phyloP scores from a whole-genome alignment of 2,329 filamentous ascomycete genomes.

The Incumbomyces lentus region DNA sequence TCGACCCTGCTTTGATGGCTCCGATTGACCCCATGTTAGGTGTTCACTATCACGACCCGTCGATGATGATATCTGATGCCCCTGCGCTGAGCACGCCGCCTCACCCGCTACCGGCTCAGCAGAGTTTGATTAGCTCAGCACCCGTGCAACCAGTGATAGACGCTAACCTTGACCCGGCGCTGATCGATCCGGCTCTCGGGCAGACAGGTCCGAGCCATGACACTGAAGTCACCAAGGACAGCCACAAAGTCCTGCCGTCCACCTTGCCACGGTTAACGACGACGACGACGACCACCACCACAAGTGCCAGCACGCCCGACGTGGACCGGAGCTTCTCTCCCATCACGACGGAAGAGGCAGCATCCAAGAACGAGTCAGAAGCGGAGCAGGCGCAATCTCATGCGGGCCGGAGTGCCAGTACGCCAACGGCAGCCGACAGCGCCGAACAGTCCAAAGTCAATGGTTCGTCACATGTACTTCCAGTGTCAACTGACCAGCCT shows the following conservation, averaged over 20 bases:
- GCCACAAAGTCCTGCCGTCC: neutral
- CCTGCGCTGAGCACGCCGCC: neutral
- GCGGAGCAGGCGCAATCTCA: neutral
- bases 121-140: conserved; percentile 28
- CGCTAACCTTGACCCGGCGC: conserved; percentile 2
- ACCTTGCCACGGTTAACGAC: conserved; percentile 1
- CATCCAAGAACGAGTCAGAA: neutral
- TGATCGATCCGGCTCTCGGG: neutral
- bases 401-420: too few relatives aligned
- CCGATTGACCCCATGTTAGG: neutral
- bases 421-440: too few relatives aligned
- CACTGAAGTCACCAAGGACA: neutral
- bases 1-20: conserved; percentile 15
- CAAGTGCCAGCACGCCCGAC: neutral
- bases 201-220: neutral
- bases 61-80: neutral
- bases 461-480: too few relatives aligned
- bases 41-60: neutral
- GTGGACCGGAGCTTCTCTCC: conserved; percentile 7
- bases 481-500: too few relatives aligned
- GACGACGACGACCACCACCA: neutral
- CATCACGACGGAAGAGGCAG: neutral
- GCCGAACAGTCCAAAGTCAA: too few relatives aligned
- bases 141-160: conserved; percentile 28
- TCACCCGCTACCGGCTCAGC: neutral